Evolutionary conservation across 202 grass and related monocot genomes (phyloP).

Genomic region (Dendrocalamus latiflorus): DNA sequence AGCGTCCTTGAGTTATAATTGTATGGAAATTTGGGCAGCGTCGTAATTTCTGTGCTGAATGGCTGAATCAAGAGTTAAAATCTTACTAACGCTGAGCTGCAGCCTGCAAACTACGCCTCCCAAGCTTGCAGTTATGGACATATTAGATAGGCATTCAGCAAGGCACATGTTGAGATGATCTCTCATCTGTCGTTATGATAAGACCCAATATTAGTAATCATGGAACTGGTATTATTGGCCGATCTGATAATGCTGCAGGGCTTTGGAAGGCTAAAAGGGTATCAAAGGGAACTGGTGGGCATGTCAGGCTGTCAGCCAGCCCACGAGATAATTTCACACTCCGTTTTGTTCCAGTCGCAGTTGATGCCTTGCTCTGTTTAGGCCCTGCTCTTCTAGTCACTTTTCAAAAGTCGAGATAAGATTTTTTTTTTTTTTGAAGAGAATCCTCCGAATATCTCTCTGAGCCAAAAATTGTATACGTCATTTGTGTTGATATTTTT

Average conservation of each 20-base stretch:
- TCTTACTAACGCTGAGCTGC: not conserved
- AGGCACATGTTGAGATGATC: not conserved
- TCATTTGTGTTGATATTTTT: too few relatives aligned
- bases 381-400: too few relatives aligned
- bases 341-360: not conserved
- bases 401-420: too few relatives aligned
- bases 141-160: not conserved
- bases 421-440: too few relatives aligned
- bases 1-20: not conserved
- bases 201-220: not conserved
- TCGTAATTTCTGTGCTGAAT: not conserved
- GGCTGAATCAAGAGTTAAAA: not conserved
- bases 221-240: not conserved
- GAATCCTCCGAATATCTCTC: too few relatives aligned
- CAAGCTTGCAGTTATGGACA: not conserved
- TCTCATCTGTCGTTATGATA: not conserved
- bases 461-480: too few relatives aligned
- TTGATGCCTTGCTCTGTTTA: not conserved
- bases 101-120: not conserved
- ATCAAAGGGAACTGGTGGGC: not conserved
- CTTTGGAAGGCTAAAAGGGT: not conserved
- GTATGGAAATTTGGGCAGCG: not conserved
- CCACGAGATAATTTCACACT: not conserved
- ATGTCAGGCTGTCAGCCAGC: not conserved
- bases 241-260: not conserved